These are phyloP conservation scores for Rosa multiflora DNA, from an alignment of 306 rosid genomes.

Conservation along the genomic window DNA sequence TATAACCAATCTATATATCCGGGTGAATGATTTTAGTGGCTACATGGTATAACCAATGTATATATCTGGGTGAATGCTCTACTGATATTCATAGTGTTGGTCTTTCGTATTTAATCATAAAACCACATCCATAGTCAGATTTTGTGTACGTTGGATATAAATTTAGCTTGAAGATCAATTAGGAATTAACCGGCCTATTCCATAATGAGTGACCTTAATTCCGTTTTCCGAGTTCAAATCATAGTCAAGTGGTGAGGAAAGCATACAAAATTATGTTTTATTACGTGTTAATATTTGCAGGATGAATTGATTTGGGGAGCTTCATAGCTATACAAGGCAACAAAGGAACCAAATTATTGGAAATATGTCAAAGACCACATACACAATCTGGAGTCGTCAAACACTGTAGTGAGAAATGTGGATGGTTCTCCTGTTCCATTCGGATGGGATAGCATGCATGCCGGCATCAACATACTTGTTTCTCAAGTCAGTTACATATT, in stretches of 20 bases:
- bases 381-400: neutral
- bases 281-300: conserved; percentile 13
- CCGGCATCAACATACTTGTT: conserved; percentile 55
- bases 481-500: conserved; percentile 14
- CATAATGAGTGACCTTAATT: no score
- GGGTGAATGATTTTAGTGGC: conserved; percentile 14
- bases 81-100: neutral
- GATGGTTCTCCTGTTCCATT: conserved; percentile 12
- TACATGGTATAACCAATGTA: conserved; percentile 37
- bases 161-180: no score
- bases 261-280: neutral
- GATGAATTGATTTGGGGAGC: conserved; percentile 63
- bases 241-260: neutral
- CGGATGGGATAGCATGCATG: conserved; percentile 53
- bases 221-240: neutral
- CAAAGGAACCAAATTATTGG: conserved; percentile 14
- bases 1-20: conserved; percentile 5
- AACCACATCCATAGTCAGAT: neutral
- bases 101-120: neutral
- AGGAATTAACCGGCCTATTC: neutral
- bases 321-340: conserved; percentile 50
- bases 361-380: conserved; percentile 30
- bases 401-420: conserved; percentile 2
- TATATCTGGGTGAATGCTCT: neutral
- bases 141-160: no score